Conservation (phyloP, 345 rosid genomes). For the Salix koriyanagi region DNA sequence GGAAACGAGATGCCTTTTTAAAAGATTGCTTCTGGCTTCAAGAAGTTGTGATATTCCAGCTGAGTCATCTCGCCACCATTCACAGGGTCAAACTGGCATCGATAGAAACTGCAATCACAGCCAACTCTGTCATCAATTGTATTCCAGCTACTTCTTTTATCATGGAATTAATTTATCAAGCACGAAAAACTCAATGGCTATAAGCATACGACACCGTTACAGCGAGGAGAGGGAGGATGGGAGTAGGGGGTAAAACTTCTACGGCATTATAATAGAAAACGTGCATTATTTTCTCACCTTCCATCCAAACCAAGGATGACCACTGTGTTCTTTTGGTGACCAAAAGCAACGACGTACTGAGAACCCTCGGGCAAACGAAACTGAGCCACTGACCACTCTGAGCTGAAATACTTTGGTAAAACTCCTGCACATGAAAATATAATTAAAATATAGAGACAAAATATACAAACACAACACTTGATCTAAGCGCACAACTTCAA, state of each 20-base stretch:
- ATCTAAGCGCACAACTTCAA: background rate
- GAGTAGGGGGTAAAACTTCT: background rate
- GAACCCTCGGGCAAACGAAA: slow-evolving; percentile 83
- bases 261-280: no score
- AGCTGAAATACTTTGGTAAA: slow-evolving; percentile 90
- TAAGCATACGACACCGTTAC: background rate
- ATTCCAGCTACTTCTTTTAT: background rate
- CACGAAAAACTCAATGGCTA: background rate
- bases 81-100: slow-evolving; percentile 85
- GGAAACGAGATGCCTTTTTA: slow-evolving; percentile 12
- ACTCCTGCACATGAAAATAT: slow-evolving; percentile 51
- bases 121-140: background rate
- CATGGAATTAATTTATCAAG: no score
- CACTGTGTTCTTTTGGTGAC: slow-evolving; percentile 82
- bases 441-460: background rate
- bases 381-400: slow-evolving; percentile 97
- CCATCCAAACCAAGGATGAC: slow-evolving; percentile 94
- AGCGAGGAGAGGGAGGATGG: background rate
- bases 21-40: slow-evolving; percentile 66
- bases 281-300: slow-evolving; percentile 43
- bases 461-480: no score
- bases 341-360: slow-evolving; percentile 80
- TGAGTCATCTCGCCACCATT: slow-evolving; percentile 92
- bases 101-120: slow-evolving; percentile 64
- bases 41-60: slow-evolving; percentile 73